Conservation (phyloP, 352 stramenopile species). For the Globisporangium perplexum region DNA sequence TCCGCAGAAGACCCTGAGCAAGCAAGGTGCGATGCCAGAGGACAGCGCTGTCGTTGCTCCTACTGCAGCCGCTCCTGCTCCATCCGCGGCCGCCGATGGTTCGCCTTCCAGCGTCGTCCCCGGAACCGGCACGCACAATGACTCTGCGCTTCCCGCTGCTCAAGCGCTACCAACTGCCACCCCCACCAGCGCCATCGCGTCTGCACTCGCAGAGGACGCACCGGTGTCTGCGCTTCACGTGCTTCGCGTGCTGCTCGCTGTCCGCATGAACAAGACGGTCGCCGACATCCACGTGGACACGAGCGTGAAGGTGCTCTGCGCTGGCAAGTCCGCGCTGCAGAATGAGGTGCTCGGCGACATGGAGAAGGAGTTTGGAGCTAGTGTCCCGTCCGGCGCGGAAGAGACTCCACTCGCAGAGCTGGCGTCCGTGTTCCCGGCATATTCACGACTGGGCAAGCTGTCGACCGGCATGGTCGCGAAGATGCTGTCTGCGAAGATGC, state of each 20-base stretch:
- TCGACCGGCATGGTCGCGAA: constrained; percentile 58
- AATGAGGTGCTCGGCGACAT: constrained; percentile 88
- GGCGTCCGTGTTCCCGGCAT: constrained; percentile 54
- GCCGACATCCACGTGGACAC: constrained; percentile 63
- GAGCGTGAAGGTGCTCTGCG: constrained; percentile 74
- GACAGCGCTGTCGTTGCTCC: constrained; percentile 1
- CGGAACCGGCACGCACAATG: not conserved
- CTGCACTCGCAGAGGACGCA: constrained; percentile 26
- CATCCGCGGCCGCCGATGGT: too few relatives aligned
- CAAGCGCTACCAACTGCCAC: not conserved
- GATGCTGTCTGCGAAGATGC: constrained; percentile 79
- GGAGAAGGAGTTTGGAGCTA: constrained; percentile 79
- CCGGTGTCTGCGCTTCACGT: constrained; percentile 61
- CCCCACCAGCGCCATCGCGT: not conserved
- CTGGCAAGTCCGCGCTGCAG: constrained; percentile 82
- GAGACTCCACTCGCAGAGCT: constrained; percentile 75
- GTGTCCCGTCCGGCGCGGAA: constrained; percentile 58
- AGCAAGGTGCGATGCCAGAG: not conserved
- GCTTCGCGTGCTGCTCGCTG: constrained; percentile 68
- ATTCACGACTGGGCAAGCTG: constrained; percentile 71
- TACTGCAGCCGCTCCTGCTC: constrained; percentile 20
- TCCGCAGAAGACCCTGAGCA: not conserved
- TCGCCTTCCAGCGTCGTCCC: not conserved
- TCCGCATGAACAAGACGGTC: constrained; percentile 72
- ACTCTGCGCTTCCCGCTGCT: not conserved